A percentile compares a stretch with the other conserved stretches of the same genome.
phyloP scores from a whole-genome alignment of 2,329 filamentous ascomycete genomes.

The Dryadomyces quercivorus region DNA sequence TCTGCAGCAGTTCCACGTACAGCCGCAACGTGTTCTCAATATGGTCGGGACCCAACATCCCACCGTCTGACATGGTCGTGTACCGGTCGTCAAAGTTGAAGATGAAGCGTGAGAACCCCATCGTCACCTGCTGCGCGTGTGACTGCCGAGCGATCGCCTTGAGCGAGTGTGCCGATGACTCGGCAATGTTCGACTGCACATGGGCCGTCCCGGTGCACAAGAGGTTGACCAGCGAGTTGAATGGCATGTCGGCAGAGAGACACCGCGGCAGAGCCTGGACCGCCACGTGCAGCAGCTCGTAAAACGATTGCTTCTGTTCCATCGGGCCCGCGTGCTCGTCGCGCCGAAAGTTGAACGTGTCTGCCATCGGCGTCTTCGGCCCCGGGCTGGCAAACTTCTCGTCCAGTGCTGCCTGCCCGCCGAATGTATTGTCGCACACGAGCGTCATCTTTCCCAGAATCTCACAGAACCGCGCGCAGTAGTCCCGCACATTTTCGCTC shows the following conservation, averaged over 20 bases:
- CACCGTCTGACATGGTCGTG: slow-evolving; percentile 94
- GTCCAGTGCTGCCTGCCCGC: slow-evolving; percentile 85
- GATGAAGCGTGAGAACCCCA: slow-evolving; percentile 93
- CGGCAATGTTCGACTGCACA: slow-evolving; percentile 82
- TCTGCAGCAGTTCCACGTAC: slow-evolving; percentile 86
- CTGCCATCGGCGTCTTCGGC: slow-evolving; percentile 88
- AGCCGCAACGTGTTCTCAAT: slow-evolving; percentile 88
- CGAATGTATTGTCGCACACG: slow-evolving; percentile 93
- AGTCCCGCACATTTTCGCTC: slow-evolving; percentile 67
- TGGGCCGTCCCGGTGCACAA: slow-evolving; percentile 95
- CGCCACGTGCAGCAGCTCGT: slow-evolving; percentile 87
- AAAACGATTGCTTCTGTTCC: slow-evolving; percentile 89
- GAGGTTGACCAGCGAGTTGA: slow-evolving; percentile 87
- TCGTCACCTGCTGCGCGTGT: slow-evolving; percentile 89
- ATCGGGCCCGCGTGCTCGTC: slow-evolving; percentile 62
- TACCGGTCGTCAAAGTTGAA: slow-evolving; percentile 98
- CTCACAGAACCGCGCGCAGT: slow-evolving; percentile 85
- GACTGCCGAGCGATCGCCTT: slow-evolving; percentile 92
- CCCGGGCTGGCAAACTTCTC: slow-evolving; percentile 84
- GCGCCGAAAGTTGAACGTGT: slow-evolving; percentile 84
- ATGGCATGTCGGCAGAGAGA: slow-evolving; percentile 77
- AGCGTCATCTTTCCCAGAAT: slow-evolving; percentile 93
- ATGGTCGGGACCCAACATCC: slow-evolving; percentile 85
- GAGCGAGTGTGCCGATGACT: slow-evolving; percentile 80
- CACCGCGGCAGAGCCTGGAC: slow-evolving; percentile 94